Evolutionary conservation across 768 basidiomycete species (phyloP), one percentile per base, ranked within the genome.

Genomic region (Paxillus ammoniavirescens): DNA sequence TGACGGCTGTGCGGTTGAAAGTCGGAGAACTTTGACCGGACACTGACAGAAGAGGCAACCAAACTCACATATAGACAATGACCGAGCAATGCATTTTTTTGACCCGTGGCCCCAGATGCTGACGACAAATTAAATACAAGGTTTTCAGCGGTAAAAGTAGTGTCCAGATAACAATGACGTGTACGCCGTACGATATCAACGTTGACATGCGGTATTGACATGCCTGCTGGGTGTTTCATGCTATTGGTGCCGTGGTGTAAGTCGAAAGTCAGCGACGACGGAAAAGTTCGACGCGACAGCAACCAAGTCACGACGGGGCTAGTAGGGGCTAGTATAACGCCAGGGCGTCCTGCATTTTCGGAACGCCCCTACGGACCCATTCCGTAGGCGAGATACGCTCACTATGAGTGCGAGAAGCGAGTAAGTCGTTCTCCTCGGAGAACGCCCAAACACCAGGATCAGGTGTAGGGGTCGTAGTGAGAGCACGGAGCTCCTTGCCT

Each of bases 361-460:
- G 57, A 47, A 67, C 64, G 3, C 86, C 86, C 31, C 78, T 72
- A 23, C 61, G 58, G 50, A 87, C 72, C 86, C 85, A 87, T 53
- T 83, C 79, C 17, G 72, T 68, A 23, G 86, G 86, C 3, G 76
- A 56, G 12, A 76, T 68, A 28, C 79, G 75, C 53, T 54, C 63
- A 6, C 64, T 58, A 9, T 55, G 53, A 17, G 31, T 37, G 35
- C 31, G 35, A 8, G 23, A 47, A 14, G 75, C 68, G 62, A 86
- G 82, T 28, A 86, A 67, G 65, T 87, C 79, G 64, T 87, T 87
- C 57, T 78, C 77, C 30, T 75, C 66, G 18, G 76, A 74, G 64
- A 87, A 88, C 18, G 77, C 82, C 86, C 86, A 87, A 36, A 72
- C 67, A 33, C 72, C 66, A 42, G 81, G 80, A 60, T 84, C 76